Base-by-base conservation (phyloP, 257 asterid species). In the Plantago major region DNA sequence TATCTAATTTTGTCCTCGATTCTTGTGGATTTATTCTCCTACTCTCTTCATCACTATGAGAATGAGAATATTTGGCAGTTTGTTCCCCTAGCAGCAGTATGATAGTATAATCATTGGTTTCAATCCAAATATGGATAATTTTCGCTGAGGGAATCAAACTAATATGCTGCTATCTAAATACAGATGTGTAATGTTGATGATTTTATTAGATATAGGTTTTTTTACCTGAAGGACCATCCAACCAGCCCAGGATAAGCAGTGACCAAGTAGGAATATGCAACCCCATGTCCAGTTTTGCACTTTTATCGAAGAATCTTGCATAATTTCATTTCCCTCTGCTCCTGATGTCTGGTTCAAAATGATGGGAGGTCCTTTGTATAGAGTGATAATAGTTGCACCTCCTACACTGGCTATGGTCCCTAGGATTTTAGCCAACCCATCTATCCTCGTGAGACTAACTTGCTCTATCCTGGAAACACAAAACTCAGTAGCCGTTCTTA, bases 211-310 rank as follows among this genome's bases (percentile, higher is more conserved):
- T 26, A 55, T 10, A 28, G 18, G n/a, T n/a, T n/a, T 13, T 3
- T 46, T 54, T 58, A 82, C 95, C 89, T 89, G 95, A 73, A 86
- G 82, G 55, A 87, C 94, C 95, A 90, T 87, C 95, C 92, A 87
- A 42, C 84, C 95, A 66, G 97, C 95, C 97, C 95, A 89, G 28
- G 95, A 87, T 71, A 90, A 78, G 82, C 95, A 84, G 70, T 90
- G 95, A 58, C 84, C 86, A 33, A 87, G 74, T 60, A 88, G 73
- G 74, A 81, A 90, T 33, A 87, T 58, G 68, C 95, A 84, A 28
- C 97, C 95, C 84, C 83, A 80, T 46, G 97, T 83, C 94, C 94
- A 87, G 79, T 65, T 79, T 74, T 86, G 78, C 50, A 55, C 58
- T 52, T 67, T 74, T 33, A 45, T 64, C 46, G 79, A 26, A 69